These are phyloP conservation scores for Colletotrichum cuscutae DNA, from an alignment of 2,329 filamentous ascomycete species.

Conservation along the genomic window DNA sequence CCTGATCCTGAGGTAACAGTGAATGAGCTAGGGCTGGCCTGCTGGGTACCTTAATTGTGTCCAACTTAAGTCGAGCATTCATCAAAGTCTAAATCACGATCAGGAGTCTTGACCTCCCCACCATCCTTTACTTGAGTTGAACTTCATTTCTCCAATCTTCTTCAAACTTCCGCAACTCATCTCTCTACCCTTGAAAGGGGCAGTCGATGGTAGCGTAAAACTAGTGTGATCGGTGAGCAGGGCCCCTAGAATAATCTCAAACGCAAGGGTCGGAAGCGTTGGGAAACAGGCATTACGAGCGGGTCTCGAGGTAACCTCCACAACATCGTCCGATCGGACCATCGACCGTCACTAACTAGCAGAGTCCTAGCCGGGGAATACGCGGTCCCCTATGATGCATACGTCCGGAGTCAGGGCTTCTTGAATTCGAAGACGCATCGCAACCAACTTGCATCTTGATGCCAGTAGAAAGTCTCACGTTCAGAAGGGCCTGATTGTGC, in stretches of 20 bases:
- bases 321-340: neutral
- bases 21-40: neutral
- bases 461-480: neutral
- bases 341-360: neutral
- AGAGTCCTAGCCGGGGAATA: neutral
- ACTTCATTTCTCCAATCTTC: neutral
- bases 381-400: neutral
- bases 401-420: neutral
- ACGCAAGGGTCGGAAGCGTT: neutral
- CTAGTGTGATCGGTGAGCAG: neutral
- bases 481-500: neutral
- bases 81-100: neutral
- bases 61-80: neutral
- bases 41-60: neutral
- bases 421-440: neutral
- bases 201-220: neutral
- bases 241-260: neutral
- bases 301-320: neutral
- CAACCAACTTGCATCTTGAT: neutral
- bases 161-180: neutral
- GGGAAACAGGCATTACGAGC: neutral
- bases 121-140: constrained; percentile 4
- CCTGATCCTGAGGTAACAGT: neutral
- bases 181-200: neutral
- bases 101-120: neutral